phyloP scores from a whole-genome alignment of 2,329 filamentous ascomycete species.

The Cucurbitaria berberidis region DNA sequence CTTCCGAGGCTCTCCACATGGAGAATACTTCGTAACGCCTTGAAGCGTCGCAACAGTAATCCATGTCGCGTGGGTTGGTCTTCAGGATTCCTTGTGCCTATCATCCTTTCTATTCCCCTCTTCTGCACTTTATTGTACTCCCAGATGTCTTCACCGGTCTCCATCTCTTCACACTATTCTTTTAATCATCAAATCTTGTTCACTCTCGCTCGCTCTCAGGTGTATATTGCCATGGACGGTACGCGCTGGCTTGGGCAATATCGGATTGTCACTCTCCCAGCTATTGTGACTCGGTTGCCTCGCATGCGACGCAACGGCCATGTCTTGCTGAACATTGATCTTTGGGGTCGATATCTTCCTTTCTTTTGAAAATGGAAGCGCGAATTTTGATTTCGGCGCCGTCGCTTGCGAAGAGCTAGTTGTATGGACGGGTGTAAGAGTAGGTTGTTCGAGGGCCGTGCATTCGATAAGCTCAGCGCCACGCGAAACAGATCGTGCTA shows the following conservation, averaged over 20 bases:
- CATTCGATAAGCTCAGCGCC: slow-evolving; percentile 29
- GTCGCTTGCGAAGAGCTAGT: slow-evolving; percentile 13
- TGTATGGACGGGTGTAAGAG: slow-evolving; percentile 2
- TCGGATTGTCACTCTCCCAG: slow-evolving; percentile 22
- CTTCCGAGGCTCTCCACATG: background rate
- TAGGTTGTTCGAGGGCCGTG: slow-evolving; percentile 13
- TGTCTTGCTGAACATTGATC: slow-evolving; percentile 36
- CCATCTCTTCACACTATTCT: slow-evolving; percentile 20
- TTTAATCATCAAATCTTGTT: slow-evolving; percentile 24
- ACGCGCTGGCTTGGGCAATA: slow-evolving; percentile 25
- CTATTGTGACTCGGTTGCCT: slow-evolving; percentile 29
- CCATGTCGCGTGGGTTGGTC: too few species aligned
- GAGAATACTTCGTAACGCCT: background rate
- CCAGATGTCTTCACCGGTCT: background rate
- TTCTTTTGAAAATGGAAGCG: slow-evolving; percentile 21
- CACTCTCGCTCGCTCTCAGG: slow-evolving; percentile 14
- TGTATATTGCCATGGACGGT: slow-evolving; percentile 18
- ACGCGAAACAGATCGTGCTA: slow-evolving; percentile 20
- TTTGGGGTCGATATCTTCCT: slow-evolving; percentile 16
- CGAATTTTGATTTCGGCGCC: slow-evolving; percentile 12
- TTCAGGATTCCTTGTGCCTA: too few species aligned
- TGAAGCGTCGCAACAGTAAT: background rate
- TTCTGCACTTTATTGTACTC: background rate
- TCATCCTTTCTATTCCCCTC: too few species aligned
- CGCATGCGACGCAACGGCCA: slow-evolving; percentile 21